These are phyloP conservation scores for Euphorbia peplus DNA, from an alignment of 345 rosid genomes.

Conservation along the genomic window DNA sequence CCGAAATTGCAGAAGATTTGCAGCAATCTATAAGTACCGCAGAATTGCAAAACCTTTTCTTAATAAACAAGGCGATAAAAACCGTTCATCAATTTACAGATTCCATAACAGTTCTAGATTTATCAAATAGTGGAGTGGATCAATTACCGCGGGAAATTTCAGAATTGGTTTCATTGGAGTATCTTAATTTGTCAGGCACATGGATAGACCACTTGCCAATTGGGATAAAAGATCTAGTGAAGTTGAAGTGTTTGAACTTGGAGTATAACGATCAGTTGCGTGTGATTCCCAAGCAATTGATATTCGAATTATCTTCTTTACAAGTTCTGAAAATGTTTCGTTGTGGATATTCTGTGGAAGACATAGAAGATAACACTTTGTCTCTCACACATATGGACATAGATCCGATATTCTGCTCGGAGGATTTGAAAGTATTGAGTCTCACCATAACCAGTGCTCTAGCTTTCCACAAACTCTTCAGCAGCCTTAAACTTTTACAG, in stretches of 20 bases:
- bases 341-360: not conserved
- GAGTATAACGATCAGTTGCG: not conserved
- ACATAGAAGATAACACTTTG: not conserved
- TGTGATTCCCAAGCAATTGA: not conserved
- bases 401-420: not conserved
- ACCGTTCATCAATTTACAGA: not conserved
- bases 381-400: not conserved
- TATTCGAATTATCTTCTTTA: not conserved
- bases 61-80: too few relatives aligned
- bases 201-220: not conserved
- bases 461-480: not conserved
- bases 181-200: not conserved
- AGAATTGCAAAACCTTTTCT: too few relatives aligned
- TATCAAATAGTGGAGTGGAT: not conserved
- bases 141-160: not conserved
- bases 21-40: too few relatives aligned
- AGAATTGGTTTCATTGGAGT: not conserved
- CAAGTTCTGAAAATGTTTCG: not conserved
- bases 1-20: too few relatives aligned
- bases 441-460: not conserved
- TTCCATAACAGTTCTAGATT: not conserved
- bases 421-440: not conserved
- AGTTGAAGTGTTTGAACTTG: not conserved
- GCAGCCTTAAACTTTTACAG: not conserved
- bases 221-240: not conserved